A percentile compares a stretch with the other conserved stretches of the same genome.
Conservation (phyloP, 768 basidiomycete genomes). For the Mrakia blollopis region DNA sequence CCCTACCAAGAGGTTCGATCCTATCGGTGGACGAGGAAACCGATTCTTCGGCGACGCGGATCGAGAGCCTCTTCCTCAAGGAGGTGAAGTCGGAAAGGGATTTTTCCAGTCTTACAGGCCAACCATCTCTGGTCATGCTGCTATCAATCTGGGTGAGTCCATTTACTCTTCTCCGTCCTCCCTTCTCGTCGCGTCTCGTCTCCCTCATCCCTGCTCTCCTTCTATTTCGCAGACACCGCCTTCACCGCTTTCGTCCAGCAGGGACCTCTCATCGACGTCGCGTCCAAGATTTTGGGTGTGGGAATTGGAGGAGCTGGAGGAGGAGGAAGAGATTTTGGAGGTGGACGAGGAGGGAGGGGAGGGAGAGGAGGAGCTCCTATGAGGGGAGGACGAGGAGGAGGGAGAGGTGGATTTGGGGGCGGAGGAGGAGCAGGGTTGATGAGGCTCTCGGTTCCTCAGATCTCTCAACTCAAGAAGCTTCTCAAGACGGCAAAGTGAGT, state of each 20-base stretch:
- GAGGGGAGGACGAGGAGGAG: slow-evolving; percentile 32
- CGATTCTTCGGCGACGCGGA: neutral
- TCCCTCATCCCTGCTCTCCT: too few relatives aligned
- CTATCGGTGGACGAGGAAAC: slow-evolving; percentile 8
- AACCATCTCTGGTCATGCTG: neutral
- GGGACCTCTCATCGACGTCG: slow-evolving; percentile 42
- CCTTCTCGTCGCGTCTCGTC: too few relatives aligned
- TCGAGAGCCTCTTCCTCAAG: neutral
- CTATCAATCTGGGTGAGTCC: neutral
- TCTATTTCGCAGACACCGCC: slow-evolving; percentile 19
- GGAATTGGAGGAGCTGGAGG: slow-evolving; percentile 28
- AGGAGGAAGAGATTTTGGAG: slow-evolving; percentile 25
- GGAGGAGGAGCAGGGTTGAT: neutral
- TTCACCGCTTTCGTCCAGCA: slow-evolving; percentile 43
- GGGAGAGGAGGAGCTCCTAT: slow-evolving; percentile 7
- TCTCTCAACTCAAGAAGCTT: slow-evolving; percentile 39
- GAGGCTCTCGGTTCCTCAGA: slow-evolving; percentile 9
- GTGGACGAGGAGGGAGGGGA: slow-evolving; percentile 26
- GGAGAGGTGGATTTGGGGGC: neutral
- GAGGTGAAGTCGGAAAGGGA: neutral
- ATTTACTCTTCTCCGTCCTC: too few relatives aligned
- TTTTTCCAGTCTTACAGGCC: slow-evolving; percentile 5
- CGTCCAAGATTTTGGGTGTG: slow-evolving; percentile 37
- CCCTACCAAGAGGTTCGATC: neutral
- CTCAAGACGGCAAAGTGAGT: slow-evolving; percentile 31